Conservation (phyloP, 306 rosid genomes). For the Cucurbita maxima region DNA sequence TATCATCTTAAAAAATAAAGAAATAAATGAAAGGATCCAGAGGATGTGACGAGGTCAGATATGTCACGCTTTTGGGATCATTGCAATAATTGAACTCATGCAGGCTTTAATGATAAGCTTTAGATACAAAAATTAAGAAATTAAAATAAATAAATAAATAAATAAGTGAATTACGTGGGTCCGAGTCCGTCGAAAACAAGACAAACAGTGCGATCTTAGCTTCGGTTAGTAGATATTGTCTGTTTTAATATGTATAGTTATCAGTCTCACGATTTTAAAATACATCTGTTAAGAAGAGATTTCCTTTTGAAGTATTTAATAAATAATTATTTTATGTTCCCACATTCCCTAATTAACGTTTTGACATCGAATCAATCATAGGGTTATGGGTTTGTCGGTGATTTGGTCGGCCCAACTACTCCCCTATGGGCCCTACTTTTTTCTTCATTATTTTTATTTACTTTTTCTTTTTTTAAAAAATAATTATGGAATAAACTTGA, state of each 20-base stretch:
- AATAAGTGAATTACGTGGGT: not conserved
- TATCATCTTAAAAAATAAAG: not conserved
- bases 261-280: no score
- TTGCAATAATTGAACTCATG: constrained; percentile 91
- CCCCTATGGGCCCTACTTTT: no score
- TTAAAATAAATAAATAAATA: not conserved
- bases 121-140: not conserved
- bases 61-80: constrained; percentile 85
- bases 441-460: no score
- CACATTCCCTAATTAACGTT: constrained; percentile 21
- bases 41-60: constrained; percentile 44
- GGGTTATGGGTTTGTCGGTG: not conserved
- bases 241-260: no score
- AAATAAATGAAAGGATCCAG: constrained; percentile 13
- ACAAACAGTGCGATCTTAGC: no score
- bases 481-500: no score
- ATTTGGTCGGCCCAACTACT: no score
- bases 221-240: no score
- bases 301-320: no score
- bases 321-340: not conserved
- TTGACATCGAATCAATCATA: constrained; percentile 17
- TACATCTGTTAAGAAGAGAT: no score
- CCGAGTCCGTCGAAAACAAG: no score
- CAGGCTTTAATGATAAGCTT: constrained; percentile 73
- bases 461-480: no score